Percentiles rank a stretch among this genome's conserved stretches.
Evolutionary conservation across 1,284 basidiomycete species (phyloP).

Genomic region (Naganishia albida): DNA sequence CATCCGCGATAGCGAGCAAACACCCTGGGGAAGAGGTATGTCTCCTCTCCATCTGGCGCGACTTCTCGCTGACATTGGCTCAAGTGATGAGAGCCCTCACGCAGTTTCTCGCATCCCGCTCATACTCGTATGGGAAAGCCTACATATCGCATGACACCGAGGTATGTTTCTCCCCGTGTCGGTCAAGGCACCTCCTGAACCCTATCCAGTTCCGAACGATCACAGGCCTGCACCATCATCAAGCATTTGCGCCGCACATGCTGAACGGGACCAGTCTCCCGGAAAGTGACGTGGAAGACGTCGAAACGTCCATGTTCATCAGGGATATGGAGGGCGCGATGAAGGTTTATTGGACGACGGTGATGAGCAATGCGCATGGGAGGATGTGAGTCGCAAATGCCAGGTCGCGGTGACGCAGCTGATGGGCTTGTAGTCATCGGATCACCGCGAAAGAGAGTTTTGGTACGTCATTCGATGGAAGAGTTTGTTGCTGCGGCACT

Average conservation of each 20-base stretch:
- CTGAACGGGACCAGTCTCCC: background rate
- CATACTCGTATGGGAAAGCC: constrained; percentile 15
- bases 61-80: background rate
- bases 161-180: background rate
- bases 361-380: constrained; percentile 24
- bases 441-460: constrained; percentile 27
- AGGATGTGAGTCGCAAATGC: constrained; percentile 9
- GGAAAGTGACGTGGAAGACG: constrained; percentile 7
- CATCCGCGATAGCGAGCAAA: background rate
- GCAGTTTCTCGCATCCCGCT: constrained; percentile 11
- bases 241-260: background rate
- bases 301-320: constrained; percentile 9
- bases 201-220: constrained; percentile 10
- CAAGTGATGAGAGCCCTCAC: constrained; percentile 18
- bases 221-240: constrained; percentile 2
- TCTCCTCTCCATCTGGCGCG: too few species aligned
- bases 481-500: too few species aligned
- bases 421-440: background rate
- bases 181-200: background rate
- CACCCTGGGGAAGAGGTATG: constrained; percentile 20
- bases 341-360: constrained; percentile 19
- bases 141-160: constrained; percentile 24
- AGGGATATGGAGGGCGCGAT: constrained; percentile 14
- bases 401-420: background rate
- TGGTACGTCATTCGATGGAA: constrained; percentile 2